Evolutionary conservation across 129 eudicot species (phyloP).

Genomic region (Centella asiatica): DNA sequence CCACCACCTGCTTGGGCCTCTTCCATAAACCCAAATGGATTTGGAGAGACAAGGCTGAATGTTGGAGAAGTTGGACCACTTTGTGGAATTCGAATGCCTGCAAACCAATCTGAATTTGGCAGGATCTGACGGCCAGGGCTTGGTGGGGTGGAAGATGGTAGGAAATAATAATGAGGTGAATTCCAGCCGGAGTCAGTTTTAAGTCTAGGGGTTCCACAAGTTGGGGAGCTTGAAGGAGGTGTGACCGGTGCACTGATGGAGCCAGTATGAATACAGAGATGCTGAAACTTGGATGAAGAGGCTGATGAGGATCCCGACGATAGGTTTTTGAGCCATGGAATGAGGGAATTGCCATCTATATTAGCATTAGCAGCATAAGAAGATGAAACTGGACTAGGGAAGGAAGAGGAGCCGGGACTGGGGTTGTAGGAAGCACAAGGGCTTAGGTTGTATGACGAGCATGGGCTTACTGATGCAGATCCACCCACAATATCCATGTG

Average conservation of each 20-base stretch:
- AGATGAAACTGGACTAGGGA: constrained; percentile 64
- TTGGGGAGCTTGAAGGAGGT: constrained; percentile 77
- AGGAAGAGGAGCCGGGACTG: constrained; percentile 65
- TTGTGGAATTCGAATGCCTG: constrained; percentile 35
- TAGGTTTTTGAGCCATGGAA: constrained; percentile 71
- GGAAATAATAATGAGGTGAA: constrained; percentile 31
- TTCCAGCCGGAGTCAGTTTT: constrained; percentile 42
- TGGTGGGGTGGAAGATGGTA: constrained; percentile 66
- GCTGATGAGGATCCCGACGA: constrained; percentile 60
- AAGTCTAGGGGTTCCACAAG: constrained; percentile 49
- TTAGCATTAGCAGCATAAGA: constrained; percentile 37
- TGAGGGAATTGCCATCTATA: constrained; percentile 47
- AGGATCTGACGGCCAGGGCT: constrained; percentile 55
- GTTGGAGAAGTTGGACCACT: constrained; percentile 75
- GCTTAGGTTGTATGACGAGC: constrained; percentile 66
- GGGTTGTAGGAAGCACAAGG: constrained; percentile 55
- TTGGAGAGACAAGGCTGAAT: constrained; percentile 59
- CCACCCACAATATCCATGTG: constrained; percentile 49
- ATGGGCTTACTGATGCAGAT: constrained; percentile 58
- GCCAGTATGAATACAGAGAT: constrained; percentile 47
- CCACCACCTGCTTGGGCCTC: constrained; percentile 30
- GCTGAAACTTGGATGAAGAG: constrained; percentile 39
- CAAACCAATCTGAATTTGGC: constrained; percentile 40
- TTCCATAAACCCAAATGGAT: constrained; percentile 55
- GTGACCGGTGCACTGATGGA: constrained; percentile 91